Base-by-base conservation (phyloP, 805 yeast species). In the Yarrowia sp. region DNA sequence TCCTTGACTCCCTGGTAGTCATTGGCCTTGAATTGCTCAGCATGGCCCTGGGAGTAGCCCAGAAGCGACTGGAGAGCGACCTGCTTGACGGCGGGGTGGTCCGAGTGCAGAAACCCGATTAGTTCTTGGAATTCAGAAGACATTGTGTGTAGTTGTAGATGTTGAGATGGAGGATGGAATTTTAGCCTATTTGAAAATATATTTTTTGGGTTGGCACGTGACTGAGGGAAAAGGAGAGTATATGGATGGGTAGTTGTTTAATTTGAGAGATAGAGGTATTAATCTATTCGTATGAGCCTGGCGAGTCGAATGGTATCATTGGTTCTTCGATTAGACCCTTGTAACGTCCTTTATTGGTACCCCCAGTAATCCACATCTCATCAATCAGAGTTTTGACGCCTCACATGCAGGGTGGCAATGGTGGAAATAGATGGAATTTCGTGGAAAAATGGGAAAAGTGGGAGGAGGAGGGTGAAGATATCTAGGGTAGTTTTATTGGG, bases 51-150 rank as follows among this genome's bases (percentile, higher is more conserved):
- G 10, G 96, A 87, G 74, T 82, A 90, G 2, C 92, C 96, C 12
- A 90, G 91, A 64, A 92, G 75, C 73, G 91, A 86, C 70, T 89
- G 95, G 54, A 92, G 79, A 0, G 98, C 98, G 65, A 92, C 87
- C 70, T 87, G 90, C 66, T 88, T 85, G 33, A 91, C 89, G 11
- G 88, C 87, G 2, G 89, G 86, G 72, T 88, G 90, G 1, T 89
- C 87, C 8, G 93, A 84, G 74, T 90, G 97, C 67, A 92, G 79
- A 72, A 92, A 92, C 54, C 81, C 85, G 22, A 91, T 96, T 48
- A 92, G 78, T 78, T 83, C 71, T 24, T 61, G 54, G n/a, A 62
- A 44, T 32, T 51, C 62, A 38, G 61, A 43, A 24, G 32, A 40
- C 44, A 40, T n/a, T 48, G 14, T 19, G 38, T 17, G 33, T 17